A percentile compares a stretch with the other conserved stretches of the same genome.
phyloP scores from a whole-genome alignment of 208 protist genomes.

The Perkinsela sp. region DNA sequence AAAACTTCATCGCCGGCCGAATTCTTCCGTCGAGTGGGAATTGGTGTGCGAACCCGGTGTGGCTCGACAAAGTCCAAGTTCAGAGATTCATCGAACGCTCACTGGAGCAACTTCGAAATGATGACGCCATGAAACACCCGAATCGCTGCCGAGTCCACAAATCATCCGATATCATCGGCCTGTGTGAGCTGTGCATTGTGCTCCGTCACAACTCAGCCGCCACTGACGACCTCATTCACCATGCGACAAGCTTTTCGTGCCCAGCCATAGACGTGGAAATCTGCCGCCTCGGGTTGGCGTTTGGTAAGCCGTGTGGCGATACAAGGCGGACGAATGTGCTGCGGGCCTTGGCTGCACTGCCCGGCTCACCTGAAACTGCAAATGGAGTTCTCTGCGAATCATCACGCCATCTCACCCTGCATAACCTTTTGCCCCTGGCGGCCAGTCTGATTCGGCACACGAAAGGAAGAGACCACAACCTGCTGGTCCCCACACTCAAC shows the following conservation, averaged over 20 bases:
- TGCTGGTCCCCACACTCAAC: background rate
- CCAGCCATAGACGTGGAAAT: background rate
- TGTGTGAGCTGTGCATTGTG: background rate
- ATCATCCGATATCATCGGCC: background rate
- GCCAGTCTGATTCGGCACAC: background rate
- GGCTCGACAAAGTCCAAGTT: background rate
- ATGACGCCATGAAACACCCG: background rate
- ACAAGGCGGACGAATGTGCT: too few relatives aligned
- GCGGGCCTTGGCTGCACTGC: background rate
- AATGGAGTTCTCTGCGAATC: background rate
- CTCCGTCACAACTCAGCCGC: background rate
- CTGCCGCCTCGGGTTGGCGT: background rate
- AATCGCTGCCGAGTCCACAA: background rate
- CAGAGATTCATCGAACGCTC: background rate
- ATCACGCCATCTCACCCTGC: background rate
- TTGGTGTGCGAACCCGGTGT: background rate
- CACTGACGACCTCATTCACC: background rate
- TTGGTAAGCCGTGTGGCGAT: background rate
- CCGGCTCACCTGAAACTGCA: background rate
- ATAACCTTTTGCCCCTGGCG: background rate
- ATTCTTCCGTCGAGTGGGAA: background rate
- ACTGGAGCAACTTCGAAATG: background rate
- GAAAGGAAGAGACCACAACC: background rate
- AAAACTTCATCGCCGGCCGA: background rate
- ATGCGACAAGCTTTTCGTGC: background rate